Evolutionary conservation across 148 eudicot species (phyloP).

Genomic region (Camellia sinensis): DNA sequence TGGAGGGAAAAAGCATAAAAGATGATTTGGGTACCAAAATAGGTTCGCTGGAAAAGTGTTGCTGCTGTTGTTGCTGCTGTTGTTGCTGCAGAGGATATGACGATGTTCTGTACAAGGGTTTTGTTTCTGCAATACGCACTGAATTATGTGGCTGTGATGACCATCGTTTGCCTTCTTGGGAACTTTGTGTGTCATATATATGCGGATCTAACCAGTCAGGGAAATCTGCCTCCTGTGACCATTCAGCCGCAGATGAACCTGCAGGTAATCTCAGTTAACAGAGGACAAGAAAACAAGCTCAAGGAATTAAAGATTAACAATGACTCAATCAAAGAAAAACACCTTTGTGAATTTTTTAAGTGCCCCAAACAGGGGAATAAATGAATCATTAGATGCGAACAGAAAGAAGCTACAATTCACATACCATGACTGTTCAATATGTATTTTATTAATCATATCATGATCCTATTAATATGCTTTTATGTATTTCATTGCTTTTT

Average conservation of each 20-base stretch:
- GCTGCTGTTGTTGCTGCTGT: conserved; percentile 43
- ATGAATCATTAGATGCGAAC: not conserved
- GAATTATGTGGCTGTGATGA: conserved; percentile 63
- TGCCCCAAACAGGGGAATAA: not conserved
- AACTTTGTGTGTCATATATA: conserved; percentile 41
- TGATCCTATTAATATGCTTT: not conserved
- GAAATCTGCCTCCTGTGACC: conserved; percentile 59
- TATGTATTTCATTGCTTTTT: not conserved
- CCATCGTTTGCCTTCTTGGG: conserved; percentile 57
- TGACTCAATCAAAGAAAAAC: not conserved
- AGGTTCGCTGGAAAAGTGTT: conserved; percentile 60
- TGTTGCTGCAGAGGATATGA: conserved; percentile 62
- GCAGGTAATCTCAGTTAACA: conserved; percentile 13
- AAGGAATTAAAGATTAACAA: not conserved
- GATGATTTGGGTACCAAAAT: conserved; percentile 60
- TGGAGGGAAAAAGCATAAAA: conserved; percentile 76
- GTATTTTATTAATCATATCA: not conserved
- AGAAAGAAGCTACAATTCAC: not conserved
- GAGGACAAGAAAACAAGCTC: not conserved
- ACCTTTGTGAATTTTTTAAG: not conserved
- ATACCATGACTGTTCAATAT: not conserved
- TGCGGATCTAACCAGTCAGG: conserved; percentile 63
- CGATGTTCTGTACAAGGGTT: conserved; percentile 47
- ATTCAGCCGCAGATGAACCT: conserved; percentile 76
- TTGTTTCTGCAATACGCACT: conserved; percentile 25